A percentile compares a stretch with the other conserved stretches of the same genome.
These are phyloP conservation scores for Agaricus bisporus DNA, from an alignment of 768 basidiomycete genomes.

Conservation along the genomic window DNA sequence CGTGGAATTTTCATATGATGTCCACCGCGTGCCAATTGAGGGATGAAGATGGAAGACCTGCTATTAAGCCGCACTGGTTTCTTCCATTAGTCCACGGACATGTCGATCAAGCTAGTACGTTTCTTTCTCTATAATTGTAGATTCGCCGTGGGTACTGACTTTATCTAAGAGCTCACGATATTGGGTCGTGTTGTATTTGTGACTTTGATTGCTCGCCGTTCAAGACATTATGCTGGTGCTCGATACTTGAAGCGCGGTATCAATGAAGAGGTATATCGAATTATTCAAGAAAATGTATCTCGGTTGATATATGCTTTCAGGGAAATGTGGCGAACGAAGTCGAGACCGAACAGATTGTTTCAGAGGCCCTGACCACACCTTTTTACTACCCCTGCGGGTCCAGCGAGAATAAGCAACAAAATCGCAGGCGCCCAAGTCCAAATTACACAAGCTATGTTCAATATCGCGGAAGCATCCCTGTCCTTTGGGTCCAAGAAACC, in stretches of 20 bases:
- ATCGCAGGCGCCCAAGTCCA: constrained; percentile 56
- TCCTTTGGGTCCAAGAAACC: constrained; percentile 95
- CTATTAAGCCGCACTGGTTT: constrained; percentile 71
- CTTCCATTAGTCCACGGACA: constrained; percentile 92
- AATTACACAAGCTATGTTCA: constrained; percentile 96
- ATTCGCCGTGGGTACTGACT: not conserved
- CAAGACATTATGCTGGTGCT: constrained; percentile 93
- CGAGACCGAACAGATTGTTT: constrained; percentile 96
- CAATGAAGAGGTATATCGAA: constrained; percentile 70
- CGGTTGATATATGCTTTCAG: constrained; percentile 30
- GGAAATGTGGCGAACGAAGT: constrained; percentile 99
- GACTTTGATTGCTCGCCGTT: constrained; percentile 91
- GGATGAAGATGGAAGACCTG: constrained; percentile 25
- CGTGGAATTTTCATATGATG: constrained; percentile 93
- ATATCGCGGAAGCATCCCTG: constrained; percentile 93
- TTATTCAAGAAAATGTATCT: not conserved
- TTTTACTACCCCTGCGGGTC: constrained; percentile 65
- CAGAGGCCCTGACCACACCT: constrained; percentile 82
- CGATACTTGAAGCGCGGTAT: constrained; percentile 92
- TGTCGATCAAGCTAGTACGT: constrained; percentile 95
- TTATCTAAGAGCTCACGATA: constrained; percentile 74
- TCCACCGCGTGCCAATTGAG: constrained; percentile 49
- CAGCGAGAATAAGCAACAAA: constrained; percentile 22
- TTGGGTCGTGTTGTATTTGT: constrained; percentile 88
- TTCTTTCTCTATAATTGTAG: not conserved